phyloP scores from a whole-genome alignment of 2,329 filamentous ascomycete species.

The Coleophoma cylindrospora region DNA sequence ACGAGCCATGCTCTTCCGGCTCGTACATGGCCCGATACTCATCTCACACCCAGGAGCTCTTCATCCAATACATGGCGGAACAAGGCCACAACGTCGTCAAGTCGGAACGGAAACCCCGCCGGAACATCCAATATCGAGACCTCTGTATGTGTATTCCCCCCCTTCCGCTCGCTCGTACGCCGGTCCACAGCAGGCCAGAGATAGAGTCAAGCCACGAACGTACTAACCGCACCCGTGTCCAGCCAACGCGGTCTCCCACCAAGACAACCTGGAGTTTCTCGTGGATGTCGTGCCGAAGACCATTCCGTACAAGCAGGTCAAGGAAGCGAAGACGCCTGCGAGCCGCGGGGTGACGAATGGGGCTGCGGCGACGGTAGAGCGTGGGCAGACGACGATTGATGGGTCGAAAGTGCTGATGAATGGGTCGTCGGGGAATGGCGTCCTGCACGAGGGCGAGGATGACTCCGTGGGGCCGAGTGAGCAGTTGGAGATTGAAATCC shows the following conservation, averaged over 20 bases:
- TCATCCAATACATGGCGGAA: conserved; percentile 85
- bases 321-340: conserved; percentile 53
- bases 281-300: conserved; percentile 87
- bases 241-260: conserved; percentile 81
- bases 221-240: conserved; percentile 1
- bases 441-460: conserved; percentile 9
- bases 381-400: conserved; percentile 26
- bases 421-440: conserved; percentile 6
- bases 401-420: conserved; percentile 2
- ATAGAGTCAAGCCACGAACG: too few relatives aligned
- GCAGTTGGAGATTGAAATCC: conserved; percentile 26
- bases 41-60: conserved; percentile 65
- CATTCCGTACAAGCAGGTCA: conserved; percentile 72
- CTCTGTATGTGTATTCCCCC: conserved; percentile 52
- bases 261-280: conserved; percentile 94
- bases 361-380: conserved; percentile 12
- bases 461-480: conserved; percentile 20
- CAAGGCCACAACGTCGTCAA: conserved; percentile 86
- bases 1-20: not conserved
- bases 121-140: conserved; percentile 95
- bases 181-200: too few relatives aligned
- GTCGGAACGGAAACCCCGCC: conserved; percentile 82
- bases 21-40: not conserved
- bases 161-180: not conserved
- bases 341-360: conserved; percentile 27